These are phyloP conservation scores for Boletellus ananiceps DNA, from an alignment of 768 basidiomycete species.

Conservation along the genomic window DNA sequence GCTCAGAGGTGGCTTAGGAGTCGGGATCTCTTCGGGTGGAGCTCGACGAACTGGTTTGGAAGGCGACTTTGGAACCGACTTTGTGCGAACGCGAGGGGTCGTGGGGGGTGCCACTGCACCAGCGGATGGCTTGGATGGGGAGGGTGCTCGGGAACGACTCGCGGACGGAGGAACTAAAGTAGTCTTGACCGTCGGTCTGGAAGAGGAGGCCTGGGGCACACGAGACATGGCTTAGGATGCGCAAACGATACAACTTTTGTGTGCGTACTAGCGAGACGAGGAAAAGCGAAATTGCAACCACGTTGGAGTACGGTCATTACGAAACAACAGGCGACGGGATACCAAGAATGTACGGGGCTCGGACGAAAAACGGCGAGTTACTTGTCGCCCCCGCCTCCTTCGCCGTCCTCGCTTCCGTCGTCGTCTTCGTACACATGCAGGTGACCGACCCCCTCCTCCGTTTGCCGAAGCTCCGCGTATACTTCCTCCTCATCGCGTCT, in stretches of 20 bases:
- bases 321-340: conserved; percentile 4
- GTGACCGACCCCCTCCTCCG: conserved; percentile 13
- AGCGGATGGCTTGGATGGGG: conserved; percentile 28
- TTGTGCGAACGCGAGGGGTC: conserved; percentile 33
- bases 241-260: neutral
- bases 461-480: conserved; percentile 24
- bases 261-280: conserved; percentile 5
- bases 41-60: conserved; percentile 26
- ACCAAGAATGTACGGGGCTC: neutral
- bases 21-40: conserved; percentile 18
- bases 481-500: conserved; percentile 37
- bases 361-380: neutral
- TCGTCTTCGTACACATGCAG: conserved; percentile 23
- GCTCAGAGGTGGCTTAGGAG: conserved; percentile 39
- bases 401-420: conserved; percentile 7
- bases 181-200: conserved; percentile 30
- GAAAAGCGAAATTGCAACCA: neutral
- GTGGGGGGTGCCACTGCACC: conserved; percentile 21
- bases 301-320: conserved; percentile 11
- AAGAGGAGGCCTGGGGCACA: conserved; percentile 34
- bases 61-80: conserved; percentile 35
- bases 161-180: conserved; percentile 25
- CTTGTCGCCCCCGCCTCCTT: conserved; percentile 1
- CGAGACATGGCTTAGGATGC: conserved; percentile 34
- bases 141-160: conserved; percentile 29